Evolutionary conservation across 169 alveolate species (phyloP), one percentile per base, ranked within the genome.

Genomic region (Eimeria praecox): DNA sequence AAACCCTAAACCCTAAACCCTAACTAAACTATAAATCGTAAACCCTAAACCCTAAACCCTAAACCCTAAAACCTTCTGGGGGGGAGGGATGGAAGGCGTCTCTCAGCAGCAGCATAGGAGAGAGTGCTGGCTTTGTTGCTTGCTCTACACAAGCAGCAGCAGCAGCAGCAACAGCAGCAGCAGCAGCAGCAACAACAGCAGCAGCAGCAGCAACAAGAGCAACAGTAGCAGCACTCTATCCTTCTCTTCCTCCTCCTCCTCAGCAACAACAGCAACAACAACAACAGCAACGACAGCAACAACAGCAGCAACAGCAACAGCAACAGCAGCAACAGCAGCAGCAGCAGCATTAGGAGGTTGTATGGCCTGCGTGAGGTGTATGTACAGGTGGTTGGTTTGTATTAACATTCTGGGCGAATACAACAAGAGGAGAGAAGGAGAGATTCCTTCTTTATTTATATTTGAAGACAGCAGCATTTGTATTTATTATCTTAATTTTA

Each of bases 331-430:
- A 38, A 22, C 82, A 38, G 82, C 49, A 71, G 24, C 82, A 71
- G 82, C 46, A 33, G 46, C 2, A 30, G 82, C 22, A 64, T 22
- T 33, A 64, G 75, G 8, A 64, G 75, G 5, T 49, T 49, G 59
- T 12, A 12, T 49, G 5, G 82, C 14, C 24, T 78, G 88, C 22
- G 90, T 49, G 49, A n/a, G 22, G 77, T 83, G 9, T 83, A 33
- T 33, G 18, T 52, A 54, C 91, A 83, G 91, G 91, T 46, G 91
- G 91, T 2, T 83, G 91, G 91, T 83, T 83, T 54, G 91, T 83
- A 33, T 38, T 83, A 66, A 83, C 91, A 38, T 83, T 83, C 30
- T 83, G 91, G 91, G 91, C 91, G 5, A 83, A 83, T 42, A 83
- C 91, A 20, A 49, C 30, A 12, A 1, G 91, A 4, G 91, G 59